Percentiles rank a stretch among this genome's conserved stretches.
phyloP scores from a whole-genome alignment of 768 basidiomycete genomes.

The Naganishia randhawae region DNA sequence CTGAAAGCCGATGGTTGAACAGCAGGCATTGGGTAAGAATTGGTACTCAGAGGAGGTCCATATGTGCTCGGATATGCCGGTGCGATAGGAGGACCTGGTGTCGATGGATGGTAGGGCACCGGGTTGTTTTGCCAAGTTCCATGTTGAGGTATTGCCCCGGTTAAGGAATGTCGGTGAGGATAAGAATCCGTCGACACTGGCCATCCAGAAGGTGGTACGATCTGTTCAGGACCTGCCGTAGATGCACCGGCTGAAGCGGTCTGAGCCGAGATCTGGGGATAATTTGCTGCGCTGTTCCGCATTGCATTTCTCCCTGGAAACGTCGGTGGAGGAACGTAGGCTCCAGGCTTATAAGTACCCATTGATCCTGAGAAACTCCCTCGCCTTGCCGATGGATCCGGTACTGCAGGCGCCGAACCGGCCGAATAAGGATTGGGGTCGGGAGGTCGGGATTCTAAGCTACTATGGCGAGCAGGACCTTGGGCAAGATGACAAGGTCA shows the following conservation, averaged over 20 bases:
- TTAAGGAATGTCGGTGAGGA: constrained; percentile 21
- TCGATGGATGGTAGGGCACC: background rate
- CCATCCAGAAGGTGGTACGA: background rate
- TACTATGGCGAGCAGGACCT: constrained; percentile 9
- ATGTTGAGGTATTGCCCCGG: constrained; percentile 25
- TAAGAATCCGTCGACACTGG: background rate
- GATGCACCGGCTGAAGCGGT: background rate
- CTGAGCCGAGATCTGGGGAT: background rate
- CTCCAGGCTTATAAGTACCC: background rate
- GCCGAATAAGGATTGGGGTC: background rate
- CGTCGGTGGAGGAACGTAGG: constrained; percentile 12
- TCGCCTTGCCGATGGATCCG: background rate
- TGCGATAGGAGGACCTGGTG: background rate
- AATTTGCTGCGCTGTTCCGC: background rate
- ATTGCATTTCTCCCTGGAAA: background rate
- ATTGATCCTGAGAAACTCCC: constrained; percentile 5
- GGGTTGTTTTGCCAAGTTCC: constrained; percentile 9
- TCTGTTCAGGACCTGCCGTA: background rate
- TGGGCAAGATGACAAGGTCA: background rate
- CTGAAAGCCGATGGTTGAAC: background rate
- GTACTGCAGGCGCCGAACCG: background rate
- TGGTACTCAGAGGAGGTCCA: background rate
- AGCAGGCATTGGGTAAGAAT: background rate
- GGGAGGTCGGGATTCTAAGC: constrained; percentile 10
- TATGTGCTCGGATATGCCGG: background rate